Base-by-base conservation (phyloP, 345 rosid species). In the Syzygium aromaticum region DNA sequence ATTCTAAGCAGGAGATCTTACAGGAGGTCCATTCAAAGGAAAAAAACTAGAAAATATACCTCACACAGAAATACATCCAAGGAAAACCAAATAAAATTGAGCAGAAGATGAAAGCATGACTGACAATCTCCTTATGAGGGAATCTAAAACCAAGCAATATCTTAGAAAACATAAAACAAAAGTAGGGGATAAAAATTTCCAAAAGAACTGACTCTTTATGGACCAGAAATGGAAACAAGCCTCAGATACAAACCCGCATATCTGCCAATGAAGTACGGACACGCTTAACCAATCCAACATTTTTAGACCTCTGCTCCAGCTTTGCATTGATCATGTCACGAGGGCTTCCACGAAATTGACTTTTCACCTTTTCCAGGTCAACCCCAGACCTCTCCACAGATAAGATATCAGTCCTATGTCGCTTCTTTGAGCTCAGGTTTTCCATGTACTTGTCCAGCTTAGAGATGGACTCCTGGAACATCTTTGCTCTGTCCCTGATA, bases 371-470 rank as follows among this genome's bases (percentile, higher is more conserved):
- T 80, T 89, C 93, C 63, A 91, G 51, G 89, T 89, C 95, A 54
- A 93, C 94, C 85, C 89, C 93, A 87, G 92, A 86, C 89, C 96
- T 96, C 88, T 98, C 99, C 86, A 88, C 90, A 28, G 91, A 85
- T 51, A 92, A 88, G 87, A 90, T 87, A 87, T 96, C 98, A 89
- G 61, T 93, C 78, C 96, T 89, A 77, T 95, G 96, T 25, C 95
- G 93, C 94, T 95, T 98, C 94, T 93, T 98, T 53, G 95, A 94
- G 91, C 87, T 91, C 84, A 95, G 87, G n/a, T 93, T 92, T 90
- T 95, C 98, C 83, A 83, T 86, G 89, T 93, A 95, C 93, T 91
- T 94, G 8, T 96, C 98, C 93, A 98, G 86, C 91, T 94, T 98
- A 87, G 52, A 84, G 86, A 98, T 90, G 59, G 95, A 93, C 52